Evolutionary conservation across 139 green algal genomes (phyloP).

Genomic region (Haematococcus lacustris): DNA sequence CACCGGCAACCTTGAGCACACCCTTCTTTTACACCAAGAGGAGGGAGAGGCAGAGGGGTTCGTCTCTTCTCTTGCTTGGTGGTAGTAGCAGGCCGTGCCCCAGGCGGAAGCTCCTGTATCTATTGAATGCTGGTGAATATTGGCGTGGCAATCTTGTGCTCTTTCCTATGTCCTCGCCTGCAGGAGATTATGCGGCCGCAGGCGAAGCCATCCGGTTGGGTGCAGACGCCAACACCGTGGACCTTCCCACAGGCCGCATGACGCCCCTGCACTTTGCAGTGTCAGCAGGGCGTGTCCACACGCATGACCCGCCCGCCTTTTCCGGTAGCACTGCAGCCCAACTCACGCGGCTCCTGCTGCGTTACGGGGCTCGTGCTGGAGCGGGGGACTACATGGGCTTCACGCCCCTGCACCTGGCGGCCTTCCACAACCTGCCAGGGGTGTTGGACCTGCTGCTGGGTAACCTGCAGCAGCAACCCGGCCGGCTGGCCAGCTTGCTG

Average conservation of each 20-base stretch:
- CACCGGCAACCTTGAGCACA: no score
- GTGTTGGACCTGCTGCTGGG: background rate
- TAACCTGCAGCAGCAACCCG: background rate
- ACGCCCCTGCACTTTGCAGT: background rate
- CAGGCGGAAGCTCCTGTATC: no score
- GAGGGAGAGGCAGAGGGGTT: no score
- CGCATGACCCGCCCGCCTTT: background rate
- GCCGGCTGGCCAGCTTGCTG: background rate
- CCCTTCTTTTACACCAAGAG: no score
- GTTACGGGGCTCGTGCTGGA: background rate
- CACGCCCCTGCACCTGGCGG: slow-evolving; percentile 7
- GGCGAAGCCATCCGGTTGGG: no score
- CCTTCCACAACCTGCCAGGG: slow-evolving; percentile 6
- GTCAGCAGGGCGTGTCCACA: background rate
- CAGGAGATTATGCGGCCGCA: no score
- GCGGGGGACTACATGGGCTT: background rate
- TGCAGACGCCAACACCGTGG: background rate
- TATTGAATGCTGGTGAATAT: no score
- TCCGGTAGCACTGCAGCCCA: background rate
- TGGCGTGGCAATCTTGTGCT: no score
- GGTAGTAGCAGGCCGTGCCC: no score
- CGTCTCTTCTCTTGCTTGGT: no score
- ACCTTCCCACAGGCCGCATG: background rate
- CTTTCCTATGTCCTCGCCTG: no score
- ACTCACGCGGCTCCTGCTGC: background rate